These are phyloP conservation scores for Ogataea angusta DNA, from an alignment of 805 yeast genomes.

Conservation along the genomic window DNA sequence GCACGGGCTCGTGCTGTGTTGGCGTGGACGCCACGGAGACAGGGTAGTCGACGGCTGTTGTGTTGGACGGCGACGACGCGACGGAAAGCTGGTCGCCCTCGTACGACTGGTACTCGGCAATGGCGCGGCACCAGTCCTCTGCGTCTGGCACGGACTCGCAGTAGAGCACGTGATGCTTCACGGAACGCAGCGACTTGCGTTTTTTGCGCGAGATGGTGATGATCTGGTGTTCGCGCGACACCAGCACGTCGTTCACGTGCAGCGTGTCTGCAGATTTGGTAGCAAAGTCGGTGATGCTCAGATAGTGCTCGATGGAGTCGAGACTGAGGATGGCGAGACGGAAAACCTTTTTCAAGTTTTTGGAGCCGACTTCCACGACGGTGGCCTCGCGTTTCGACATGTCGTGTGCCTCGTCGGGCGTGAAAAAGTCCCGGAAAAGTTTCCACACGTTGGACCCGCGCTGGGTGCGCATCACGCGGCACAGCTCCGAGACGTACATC, in stretches of 20 bases:
- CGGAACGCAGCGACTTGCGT: conserved; percentile 33
- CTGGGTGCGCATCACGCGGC: conserved; percentile 21
- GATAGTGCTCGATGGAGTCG: conserved; percentile 24
- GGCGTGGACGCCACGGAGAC: conserved; percentile 11
- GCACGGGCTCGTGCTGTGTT: conserved; percentile 7
- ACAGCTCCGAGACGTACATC: conserved; percentile 30
- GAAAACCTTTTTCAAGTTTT: conserved; percentile 24
- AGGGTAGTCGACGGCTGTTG: conserved; percentile 9
- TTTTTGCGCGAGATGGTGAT: conserved; percentile 26
- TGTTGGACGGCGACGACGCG: conserved; percentile 16
- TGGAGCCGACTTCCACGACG: conserved; percentile 29
- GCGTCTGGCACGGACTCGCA: conserved; percentile 73
- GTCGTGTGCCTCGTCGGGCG: conserved; percentile 27
- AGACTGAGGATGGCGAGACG: conserved; percentile 15
- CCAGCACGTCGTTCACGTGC: conserved; percentile 21
- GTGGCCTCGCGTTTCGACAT: conserved; percentile 20
- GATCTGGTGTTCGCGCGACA: conserved; percentile 25
- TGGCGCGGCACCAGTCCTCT: conserved; percentile 25
- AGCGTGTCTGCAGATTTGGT: conserved; percentile 23
- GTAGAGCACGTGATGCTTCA: conserved; percentile 48
- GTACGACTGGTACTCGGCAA: conserved; percentile 13
- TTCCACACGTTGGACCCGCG: conserved; percentile 25
- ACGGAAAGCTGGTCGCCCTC: conserved; percentile 17
- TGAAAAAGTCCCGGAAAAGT: conserved; percentile 27
- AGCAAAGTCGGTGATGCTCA: conserved; percentile 22